Percentiles rank a stretch among this genome's conserved stretches.
These are phyloP conservation scores for Salix koriyanagi DNA, from an alignment of 345 rosid species.

Conservation along the genomic window DNA sequence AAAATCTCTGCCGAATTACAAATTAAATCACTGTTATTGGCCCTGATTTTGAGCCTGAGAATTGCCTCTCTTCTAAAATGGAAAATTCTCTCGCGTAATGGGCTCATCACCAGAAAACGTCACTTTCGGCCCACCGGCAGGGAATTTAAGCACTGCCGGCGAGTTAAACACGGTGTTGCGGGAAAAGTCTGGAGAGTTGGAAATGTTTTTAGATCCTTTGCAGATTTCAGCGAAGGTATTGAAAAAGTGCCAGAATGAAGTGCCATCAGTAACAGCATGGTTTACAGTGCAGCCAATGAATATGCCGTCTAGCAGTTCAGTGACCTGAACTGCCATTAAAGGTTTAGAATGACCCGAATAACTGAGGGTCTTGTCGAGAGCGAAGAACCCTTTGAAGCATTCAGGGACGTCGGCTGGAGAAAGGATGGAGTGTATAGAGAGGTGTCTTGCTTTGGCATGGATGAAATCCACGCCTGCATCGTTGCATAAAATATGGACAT, in stretches of 20 bases:
- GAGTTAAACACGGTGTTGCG: constrained; percentile 64
- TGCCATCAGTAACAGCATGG: constrained; percentile 86
- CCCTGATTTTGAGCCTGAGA: constrained; percentile 53
- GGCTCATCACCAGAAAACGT: constrained; percentile 71
- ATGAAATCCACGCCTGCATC: constrained; percentile 73
- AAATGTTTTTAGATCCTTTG: constrained; percentile 53
- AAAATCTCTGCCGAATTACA: constrained; percentile 25
- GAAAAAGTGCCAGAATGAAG: constrained; percentile 94
- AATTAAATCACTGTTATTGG: constrained; percentile 27
- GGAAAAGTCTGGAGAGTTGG: constrained; percentile 60
- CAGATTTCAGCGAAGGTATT: constrained; percentile 73
- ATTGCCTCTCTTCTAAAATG: constrained; percentile 79
- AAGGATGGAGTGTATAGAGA: constrained; percentile 39
- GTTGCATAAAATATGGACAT: constrained; percentile 62
- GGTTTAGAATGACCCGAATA: constrained; percentile 75
- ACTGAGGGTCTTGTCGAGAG: constrained; percentile 65
- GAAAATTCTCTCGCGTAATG: constrained; percentile 77
- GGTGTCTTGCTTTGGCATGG: constrained; percentile 46
- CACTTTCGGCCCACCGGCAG: constrained; percentile 66
- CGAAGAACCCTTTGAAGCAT: constrained; percentile 62
- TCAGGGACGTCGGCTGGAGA: constrained; percentile 53
- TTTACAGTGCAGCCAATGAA: constrained; percentile 79
- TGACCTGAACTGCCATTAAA: constrained; percentile 73
- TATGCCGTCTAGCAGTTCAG: constrained; percentile 67
- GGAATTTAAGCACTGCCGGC: constrained; percentile 56